Evolutionary conservation across 345 rosid species (phyloP).

Genomic region (Pugionium cornutum): DNA sequence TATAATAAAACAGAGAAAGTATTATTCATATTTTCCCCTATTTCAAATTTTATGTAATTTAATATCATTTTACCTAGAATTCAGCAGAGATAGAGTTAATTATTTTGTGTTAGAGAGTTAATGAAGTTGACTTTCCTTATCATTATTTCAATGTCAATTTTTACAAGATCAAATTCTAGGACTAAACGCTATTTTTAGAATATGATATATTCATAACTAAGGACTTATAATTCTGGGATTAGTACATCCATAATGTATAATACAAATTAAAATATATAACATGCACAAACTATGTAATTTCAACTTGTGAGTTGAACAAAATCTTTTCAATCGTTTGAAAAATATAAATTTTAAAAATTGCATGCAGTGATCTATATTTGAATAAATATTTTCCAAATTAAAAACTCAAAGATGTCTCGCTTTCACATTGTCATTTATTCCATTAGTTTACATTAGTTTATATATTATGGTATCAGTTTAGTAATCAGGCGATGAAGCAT

Average conservation of each 20-base stretch:
- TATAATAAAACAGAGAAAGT: too few relatives aligned
- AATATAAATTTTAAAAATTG: constrained; percentile 3
- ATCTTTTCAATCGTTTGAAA: not conserved
- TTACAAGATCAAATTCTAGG: too few relatives aligned
- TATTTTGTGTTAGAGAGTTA: too few relatives aligned
- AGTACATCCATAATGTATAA: not conserved
- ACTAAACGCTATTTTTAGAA: too few relatives aligned
- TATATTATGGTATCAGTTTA: constrained; percentile 6
- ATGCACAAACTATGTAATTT: not conserved
- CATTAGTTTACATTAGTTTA: constrained; percentile 20
- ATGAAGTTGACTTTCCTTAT: too few relatives aligned
- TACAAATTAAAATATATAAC: not conserved
- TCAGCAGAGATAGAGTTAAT: too few relatives aligned
- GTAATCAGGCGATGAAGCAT: constrained; percentile 18
- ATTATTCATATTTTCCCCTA: too few relatives aligned
- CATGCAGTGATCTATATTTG: constrained; percentile 21
- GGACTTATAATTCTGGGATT: not conserved
- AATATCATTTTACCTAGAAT: too few relatives aligned
- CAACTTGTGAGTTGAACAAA: constrained; percentile 3
- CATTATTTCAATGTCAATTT: too few relatives aligned
- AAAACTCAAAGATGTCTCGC: constrained; percentile 31
- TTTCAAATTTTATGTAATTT: too few relatives aligned
- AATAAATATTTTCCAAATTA: constrained; percentile 23
- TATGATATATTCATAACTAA: too few relatives aligned
- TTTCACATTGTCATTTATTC: constrained; percentile 18